Evolutionary conservation across 2,329 filamentous ascomycete species (phyloP), one percentile per base, ranked within the genome.

Genomic region (Verticillium klebahnii): DNA sequence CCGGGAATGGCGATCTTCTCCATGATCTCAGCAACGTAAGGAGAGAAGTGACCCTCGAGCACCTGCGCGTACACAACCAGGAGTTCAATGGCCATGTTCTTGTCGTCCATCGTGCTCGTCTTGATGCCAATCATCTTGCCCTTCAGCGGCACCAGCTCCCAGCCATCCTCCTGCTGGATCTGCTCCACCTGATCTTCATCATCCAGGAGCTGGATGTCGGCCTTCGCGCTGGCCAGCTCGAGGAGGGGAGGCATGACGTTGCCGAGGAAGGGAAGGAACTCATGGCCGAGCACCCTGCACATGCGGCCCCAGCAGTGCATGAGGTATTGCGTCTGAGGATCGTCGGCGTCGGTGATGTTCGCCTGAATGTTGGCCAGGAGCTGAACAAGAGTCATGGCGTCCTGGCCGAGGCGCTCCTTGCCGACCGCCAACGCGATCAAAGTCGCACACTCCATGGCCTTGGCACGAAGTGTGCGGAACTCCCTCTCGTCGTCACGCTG

Each of bases 221-320:
- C 95, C 82, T 97, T 98, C 60, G 95, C 93, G 69, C 92, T 91
- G 34, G 94, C 95, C 66, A 98, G 85, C 72, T 96, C 89, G 62
- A 97, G 84, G 61, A 99, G 83, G 23, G 95, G 95, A 7, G 94
- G 94, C 88, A 99, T 98, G 65, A 99, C 95, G 58, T 88, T 93
- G 40, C 89, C 88, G 60, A 99, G 83, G 81, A 96, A 99, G 17
- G 93, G 93, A 14, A 98, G 82, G 76, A 99, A 99, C 69, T 97
- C 93, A 57, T 85, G 80, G 23, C 91, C 93, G 65, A 99, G 85
- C 34, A 99, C 94, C 67, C 95, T 89, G 77, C 94, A 98, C 95
- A 99, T 99, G 57, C 95, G 89, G 59, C 95, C 95, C 95, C 95
- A 99, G 80, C 95, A 99, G 82, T 99, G 95, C 78, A 99, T 91